phyloP scores from a whole-genome alignment of 768 basidiomycete genomes.

The Podaxis carcinomalis region DNA sequence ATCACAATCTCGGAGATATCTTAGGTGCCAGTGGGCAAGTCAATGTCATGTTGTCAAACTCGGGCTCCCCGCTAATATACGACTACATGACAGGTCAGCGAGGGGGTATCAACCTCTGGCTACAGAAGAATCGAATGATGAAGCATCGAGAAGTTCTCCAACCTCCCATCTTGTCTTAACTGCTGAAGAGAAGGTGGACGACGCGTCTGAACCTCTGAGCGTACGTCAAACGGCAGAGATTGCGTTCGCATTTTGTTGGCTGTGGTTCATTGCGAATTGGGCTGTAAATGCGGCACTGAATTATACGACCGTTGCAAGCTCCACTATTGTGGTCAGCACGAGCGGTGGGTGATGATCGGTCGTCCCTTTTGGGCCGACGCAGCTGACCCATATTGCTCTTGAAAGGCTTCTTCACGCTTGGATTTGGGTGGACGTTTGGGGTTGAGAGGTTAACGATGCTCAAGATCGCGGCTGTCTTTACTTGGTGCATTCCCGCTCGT shows the following conservation, averaged over 20 bases:
- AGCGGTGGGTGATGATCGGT: conserved; percentile 55
- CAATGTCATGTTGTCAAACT: neutral
- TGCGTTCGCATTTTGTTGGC: conserved; percentile 74
- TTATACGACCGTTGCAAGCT: conserved; percentile 89
- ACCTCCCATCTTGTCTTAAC: neutral
- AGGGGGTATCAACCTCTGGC: conserved; percentile 22
- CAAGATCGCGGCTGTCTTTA: conserved; percentile 74
- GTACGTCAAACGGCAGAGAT: conserved; percentile 71
- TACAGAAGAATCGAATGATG: neutral
- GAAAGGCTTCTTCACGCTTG: conserved; percentile 90
- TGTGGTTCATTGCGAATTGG: conserved; percentile 98
- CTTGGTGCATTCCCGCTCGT: conserved; percentile 49
- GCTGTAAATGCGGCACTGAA: conserved; percentile 78
- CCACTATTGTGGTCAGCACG: conserved; percentile 86
- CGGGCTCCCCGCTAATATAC: neutral
- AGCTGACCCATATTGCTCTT: too few relatives aligned
- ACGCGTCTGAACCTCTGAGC: conserved; percentile 19
- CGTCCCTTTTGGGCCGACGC: too few relatives aligned
- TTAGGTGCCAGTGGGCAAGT: neutral
- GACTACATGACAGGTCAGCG: conserved; percentile 5
- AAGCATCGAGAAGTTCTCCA: neutral
- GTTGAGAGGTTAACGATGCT: conserved; percentile 72
- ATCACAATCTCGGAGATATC: neutral
- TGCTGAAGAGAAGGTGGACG: conserved; percentile 14
- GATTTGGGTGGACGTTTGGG: conserved; percentile 72